Base-by-base conservation (phyloP, 352 stramenopile genomes). In the Globisporangium cederbergense region DNA sequence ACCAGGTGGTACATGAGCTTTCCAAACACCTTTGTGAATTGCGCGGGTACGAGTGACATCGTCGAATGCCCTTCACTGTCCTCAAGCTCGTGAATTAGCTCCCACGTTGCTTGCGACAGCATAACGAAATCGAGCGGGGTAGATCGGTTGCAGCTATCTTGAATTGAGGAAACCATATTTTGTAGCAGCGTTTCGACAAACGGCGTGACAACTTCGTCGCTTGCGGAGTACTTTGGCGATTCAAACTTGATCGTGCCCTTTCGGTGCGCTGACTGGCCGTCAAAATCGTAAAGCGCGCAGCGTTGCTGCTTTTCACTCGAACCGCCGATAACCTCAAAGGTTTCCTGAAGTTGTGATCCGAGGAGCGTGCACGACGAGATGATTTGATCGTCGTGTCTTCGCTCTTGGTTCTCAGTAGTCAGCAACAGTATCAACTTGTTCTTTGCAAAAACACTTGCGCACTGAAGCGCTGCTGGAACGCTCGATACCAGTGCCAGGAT, bases 51-150 rank as follows among this genome's bases (percentile, higher is more conserved):
- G 49, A 59, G 50, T 5, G 30, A 25, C 22, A 20, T 25, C 16
- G 16, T 9, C n/a, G 14, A 25, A 5, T 50, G 54, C 18, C 52
- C 25, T 63, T 42, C 28, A 11, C 18, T 0, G 9, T 55, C 60
- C 55, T 88, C 78, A 8, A 88, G 61, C 7, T 83, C 73, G n/a
- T 52, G 53, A 38, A 91, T 75, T 2, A 89, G 42, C 11, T 87
- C 78, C 82, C 82, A 91, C 0, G 75, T 78, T 38, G 71, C 65
- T 61, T 89, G 79, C 0, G 78, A 81, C 13, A 89, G 72, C 62
- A 80, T 62, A 22, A 77, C 63, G 47, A 83, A 77, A 53, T 88
- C 76, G 22, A 87, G 69, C 6, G 76, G 52, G 2, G 38, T 51
- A 14, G 57, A 45, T 20, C 58, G 61, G 10, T 57, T 40, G 40